Evolutionary conservation across 192 early-diverging fungal species (phyloP).

Genomic region (Funneliformis geosporum): DNA sequence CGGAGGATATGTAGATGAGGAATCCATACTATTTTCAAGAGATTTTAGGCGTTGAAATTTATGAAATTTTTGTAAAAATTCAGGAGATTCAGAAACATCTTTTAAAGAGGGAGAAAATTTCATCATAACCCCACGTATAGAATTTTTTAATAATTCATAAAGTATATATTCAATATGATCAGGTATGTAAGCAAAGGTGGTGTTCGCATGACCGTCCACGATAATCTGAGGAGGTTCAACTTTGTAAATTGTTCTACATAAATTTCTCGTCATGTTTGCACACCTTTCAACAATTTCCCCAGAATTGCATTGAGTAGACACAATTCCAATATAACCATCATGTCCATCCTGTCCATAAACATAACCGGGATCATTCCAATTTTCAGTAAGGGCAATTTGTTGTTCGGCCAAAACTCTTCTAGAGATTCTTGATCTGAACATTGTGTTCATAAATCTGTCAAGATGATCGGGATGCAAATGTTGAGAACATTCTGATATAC

Average conservation of each 20-base stretch:
- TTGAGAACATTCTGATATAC: conserved; percentile 76
- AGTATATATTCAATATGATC: conserved; percentile 94
- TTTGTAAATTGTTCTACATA: conserved; percentile 30
- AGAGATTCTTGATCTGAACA: conserved; percentile 87
- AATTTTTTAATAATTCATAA: conserved; percentile 88
- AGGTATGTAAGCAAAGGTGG: conserved; percentile 89
- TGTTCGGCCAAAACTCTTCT: conserved; percentile 91
- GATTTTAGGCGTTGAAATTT: conserved; percentile 17
- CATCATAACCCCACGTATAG: conserved; percentile 71
- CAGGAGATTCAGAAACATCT: conserved; percentile 14
- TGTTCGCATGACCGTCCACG: conserved; percentile 72
- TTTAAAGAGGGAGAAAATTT: conserved; percentile 43
- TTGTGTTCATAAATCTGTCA: conserved; percentile 88
- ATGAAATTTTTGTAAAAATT: not conserved
- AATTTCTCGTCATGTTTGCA: conserved; percentile 39
- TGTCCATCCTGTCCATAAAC: conserved; percentile 46
- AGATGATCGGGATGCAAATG: conserved; percentile 66
- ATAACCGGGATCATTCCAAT: conserved; percentile 49
- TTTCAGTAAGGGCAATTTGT: conserved; percentile 79
- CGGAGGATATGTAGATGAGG: conserved; percentile 59
- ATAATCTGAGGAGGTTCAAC: conserved; percentile 70
- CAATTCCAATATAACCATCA: conserved; percentile 68
- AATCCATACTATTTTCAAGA: not conserved
- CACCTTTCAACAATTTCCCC: conserved; percentile 49
- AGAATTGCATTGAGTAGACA: conserved; percentile 67